Evolutionary conservation across 257 asterid species (phyloP).

Genomic region (Solanum clarkiae): DNA sequence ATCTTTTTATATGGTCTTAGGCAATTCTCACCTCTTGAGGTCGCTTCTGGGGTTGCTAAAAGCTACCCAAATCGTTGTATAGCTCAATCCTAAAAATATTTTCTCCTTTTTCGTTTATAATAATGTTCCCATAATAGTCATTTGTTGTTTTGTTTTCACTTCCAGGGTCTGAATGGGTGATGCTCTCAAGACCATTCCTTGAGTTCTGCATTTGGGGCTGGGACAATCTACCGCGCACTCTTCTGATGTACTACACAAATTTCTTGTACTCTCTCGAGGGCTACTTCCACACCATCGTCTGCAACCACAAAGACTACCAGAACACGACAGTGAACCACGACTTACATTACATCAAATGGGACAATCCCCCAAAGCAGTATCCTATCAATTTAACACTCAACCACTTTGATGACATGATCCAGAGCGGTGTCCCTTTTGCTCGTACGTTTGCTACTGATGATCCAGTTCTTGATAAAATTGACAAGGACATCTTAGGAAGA

Average conservation of each 20-base stretch:
- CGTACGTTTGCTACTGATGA: slow-evolving; percentile 46
- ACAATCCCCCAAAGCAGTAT: slow-evolving; percentile 50
- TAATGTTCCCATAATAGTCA: not conserved
- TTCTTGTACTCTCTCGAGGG: slow-evolving; percentile 81
- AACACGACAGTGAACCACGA: slow-evolving; percentile 89
- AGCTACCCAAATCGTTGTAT: not conserved
- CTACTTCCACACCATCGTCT: slow-evolving; percentile 77
- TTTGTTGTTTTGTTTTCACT: not conserved
- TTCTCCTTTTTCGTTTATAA: not conserved
- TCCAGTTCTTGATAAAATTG: slow-evolving; percentile 46
- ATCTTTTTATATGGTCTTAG: not conserved
- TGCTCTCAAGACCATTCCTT: slow-evolving; percentile 71
- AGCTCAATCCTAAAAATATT: not conserved
- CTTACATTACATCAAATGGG: slow-evolving; percentile 72
- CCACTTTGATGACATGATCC: slow-evolving; percentile 61
- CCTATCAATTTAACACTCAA: slow-evolving; percentile 40
- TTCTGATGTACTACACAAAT: slow-evolving; percentile 85
- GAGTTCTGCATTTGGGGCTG: slow-evolving; percentile 98
- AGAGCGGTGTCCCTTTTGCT: slow-evolving; percentile 78
- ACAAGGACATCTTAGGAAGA: slow-evolving; percentile 43
- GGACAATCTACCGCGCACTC: slow-evolving; percentile 97
- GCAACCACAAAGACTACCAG: slow-evolving; percentile 87
- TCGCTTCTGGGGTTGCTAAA: not conserved
- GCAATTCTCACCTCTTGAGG: not conserved
- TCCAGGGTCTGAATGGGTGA: slow-evolving; percentile 70